A percentile compares a stretch with the other conserved stretches of the same genome.
Conservation (phyloP, 371 early-diverging fungal genomes). For the Racocetra persica region DNA sequence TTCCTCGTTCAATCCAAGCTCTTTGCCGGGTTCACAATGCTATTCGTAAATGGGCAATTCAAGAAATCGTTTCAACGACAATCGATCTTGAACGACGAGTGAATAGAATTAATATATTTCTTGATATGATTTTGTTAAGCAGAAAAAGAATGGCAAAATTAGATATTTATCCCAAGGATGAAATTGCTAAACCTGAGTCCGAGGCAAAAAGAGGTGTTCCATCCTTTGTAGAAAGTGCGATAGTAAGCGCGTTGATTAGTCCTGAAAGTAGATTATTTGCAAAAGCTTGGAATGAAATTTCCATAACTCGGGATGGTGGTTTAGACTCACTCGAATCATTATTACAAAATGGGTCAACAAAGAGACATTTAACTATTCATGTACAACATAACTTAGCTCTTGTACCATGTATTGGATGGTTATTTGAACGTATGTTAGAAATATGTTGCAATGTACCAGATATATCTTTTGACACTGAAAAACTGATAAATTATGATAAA, state of each 20-base stretch:
- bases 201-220: constrained; percentile 58
- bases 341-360: constrained; percentile 34
- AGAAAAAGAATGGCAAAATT: constrained; percentile 55
- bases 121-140: constrained; percentile 66
- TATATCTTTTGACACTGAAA: constrained; percentile 51
- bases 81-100: constrained; percentile 63
- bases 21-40: constrained; percentile 74
- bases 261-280: constrained; percentile 77
- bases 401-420: constrained; percentile 64
- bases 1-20: constrained; percentile 76
- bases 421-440: constrained; percentile 61
- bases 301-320: constrained; percentile 57
- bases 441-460: constrained; percentile 64
- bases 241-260: constrained; percentile 78
- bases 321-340: constrained; percentile 69
- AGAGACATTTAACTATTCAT: background rate
- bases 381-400: constrained; percentile 30
- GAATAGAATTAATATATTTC: constrained; percentile 67
- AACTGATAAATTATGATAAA: constrained; percentile 75
- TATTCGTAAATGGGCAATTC: constrained; percentile 78
- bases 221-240: constrained; percentile 80
- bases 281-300: constrained; percentile 74
- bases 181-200: background rate
- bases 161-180: constrained; percentile 38
- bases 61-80: constrained; percentile 61